Conservation (phyloP, 2,329 filamentous ascomycete genomes). For the Cryphonectria parasitica region DNA sequence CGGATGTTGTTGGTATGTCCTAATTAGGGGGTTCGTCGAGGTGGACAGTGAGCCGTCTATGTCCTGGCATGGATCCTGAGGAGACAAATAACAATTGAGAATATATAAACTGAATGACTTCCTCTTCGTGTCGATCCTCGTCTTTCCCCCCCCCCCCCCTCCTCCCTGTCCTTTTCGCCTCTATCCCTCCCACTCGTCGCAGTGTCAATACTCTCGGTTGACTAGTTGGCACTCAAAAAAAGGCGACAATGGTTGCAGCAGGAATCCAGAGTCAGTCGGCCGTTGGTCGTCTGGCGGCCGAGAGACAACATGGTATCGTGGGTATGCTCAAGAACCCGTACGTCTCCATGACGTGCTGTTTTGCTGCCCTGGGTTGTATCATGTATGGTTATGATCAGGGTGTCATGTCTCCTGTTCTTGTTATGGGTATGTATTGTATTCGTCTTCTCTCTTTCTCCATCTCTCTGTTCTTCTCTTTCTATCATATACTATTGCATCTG, state of each 20-base stretch:
- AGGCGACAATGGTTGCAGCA: slow-evolving; percentile 22
- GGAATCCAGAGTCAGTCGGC: slow-evolving; percentile 39
- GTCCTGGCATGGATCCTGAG: background rate
- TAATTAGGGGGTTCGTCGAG: background rate
- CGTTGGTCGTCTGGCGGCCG: slow-evolving; percentile 43
- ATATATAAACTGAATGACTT: background rate
- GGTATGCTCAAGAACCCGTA: slow-evolving; percentile 47
- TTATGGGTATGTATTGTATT: slow-evolving; percentile 33
- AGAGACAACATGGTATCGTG: slow-evolving; percentile 42
- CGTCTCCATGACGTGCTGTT: slow-evolving; percentile 40
- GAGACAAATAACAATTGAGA: background rate
- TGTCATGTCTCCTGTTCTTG: slow-evolving; percentile 59
- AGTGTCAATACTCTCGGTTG: background rate
- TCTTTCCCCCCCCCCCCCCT: no score
- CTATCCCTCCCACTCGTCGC: background rate
- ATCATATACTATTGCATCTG: background rate
- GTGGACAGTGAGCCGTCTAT: background rate
- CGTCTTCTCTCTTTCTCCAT: no score
- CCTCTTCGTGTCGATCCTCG: background rate
- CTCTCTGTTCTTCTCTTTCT: no score
- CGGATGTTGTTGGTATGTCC: slow-evolving; percentile 5
- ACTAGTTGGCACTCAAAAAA: background rate
- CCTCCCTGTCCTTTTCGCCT: background rate
- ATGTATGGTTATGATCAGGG: slow-evolving; percentile 63
- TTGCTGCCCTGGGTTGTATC: slow-evolving; percentile 27